These are phyloP conservation scores for Leptographium wingfieldii DNA, from an alignment of 2,329 filamentous ascomycete species.

Conservation along the genomic window DNA sequence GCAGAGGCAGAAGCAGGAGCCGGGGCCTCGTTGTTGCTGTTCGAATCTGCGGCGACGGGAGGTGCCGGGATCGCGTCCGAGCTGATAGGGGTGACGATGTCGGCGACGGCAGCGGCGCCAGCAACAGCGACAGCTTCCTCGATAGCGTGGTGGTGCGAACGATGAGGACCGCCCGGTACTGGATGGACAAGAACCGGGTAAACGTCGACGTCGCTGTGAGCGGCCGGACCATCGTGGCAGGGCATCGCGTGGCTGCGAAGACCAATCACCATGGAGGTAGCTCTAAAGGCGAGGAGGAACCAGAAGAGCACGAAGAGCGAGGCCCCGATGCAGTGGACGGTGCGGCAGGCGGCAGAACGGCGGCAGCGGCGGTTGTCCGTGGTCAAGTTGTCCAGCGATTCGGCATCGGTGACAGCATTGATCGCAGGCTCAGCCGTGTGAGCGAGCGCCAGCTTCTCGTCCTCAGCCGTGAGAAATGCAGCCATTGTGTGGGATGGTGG, in stretches of 20 bases:
- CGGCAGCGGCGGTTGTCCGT: background rate
- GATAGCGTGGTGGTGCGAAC: background rate
- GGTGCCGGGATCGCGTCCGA: background rate
- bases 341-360: background rate
- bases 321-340: background rate
- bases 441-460: background rate
- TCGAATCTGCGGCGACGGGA: background rate
- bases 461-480: background rate
- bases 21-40: background rate
- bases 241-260: background rate
- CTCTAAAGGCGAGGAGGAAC: background rate
- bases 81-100: background rate
- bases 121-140: background rate
- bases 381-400: background rate
- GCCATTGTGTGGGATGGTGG: background rate
- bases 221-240: background rate
- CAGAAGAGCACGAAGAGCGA: background rate
- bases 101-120: background rate
- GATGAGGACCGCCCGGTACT: background rate
- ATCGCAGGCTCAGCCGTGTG: background rate
- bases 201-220: background rate
- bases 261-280: slow-evolving; percentile 1
- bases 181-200: background rate
- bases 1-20: background rate
- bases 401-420: background rate